These are phyloP conservation scores for Kwoniella heveanensis DNA, from an alignment of 768 basidiomycete genomes.

Conservation along the genomic window DNA sequence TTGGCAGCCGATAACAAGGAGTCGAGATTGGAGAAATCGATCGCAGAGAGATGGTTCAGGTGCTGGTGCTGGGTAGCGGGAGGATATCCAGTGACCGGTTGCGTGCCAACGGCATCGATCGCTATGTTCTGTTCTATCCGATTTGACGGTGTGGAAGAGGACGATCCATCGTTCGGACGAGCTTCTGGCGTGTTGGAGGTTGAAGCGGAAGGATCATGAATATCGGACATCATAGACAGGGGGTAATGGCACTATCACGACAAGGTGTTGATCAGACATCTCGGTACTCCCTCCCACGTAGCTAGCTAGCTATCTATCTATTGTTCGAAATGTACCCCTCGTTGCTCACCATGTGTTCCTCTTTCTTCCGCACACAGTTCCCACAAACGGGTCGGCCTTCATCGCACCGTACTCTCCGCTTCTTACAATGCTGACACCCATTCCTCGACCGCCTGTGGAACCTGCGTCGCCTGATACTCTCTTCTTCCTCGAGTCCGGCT, in stretches of 20 bases:
- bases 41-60: too few relatives aligned
- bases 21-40: too few relatives aligned
- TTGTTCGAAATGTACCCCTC: not conserved
- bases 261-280: too few relatives aligned
- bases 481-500: not conserved
- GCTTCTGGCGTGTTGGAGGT: too few relatives aligned
- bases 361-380: conserved; percentile 9
- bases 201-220: not conserved
- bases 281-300: too few relatives aligned
- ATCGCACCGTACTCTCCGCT: conserved; percentile 15
- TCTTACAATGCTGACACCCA: conserved; percentile 19
- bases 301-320: too few relatives aligned
- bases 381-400: conserved; percentile 12
- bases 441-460: conserved; percentile 15
- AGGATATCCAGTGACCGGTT: too few relatives aligned
- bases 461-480: not conserved
- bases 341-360: conserved; percentile 7
- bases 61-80: too few relatives aligned
- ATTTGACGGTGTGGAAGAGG: not conserved
- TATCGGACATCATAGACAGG: not conserved
- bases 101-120: too few relatives aligned
- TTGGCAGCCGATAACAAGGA: not conserved
- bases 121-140: too few relatives aligned
- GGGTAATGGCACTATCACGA: not conserved
- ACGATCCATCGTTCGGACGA: too few relatives aligned